Percentiles rank a stretch among this genome's conserved stretches.
Evolutionary conservation across 352 stramenopile genomes (phyloP).

Genomic region (Pythium coloratum): DNA sequence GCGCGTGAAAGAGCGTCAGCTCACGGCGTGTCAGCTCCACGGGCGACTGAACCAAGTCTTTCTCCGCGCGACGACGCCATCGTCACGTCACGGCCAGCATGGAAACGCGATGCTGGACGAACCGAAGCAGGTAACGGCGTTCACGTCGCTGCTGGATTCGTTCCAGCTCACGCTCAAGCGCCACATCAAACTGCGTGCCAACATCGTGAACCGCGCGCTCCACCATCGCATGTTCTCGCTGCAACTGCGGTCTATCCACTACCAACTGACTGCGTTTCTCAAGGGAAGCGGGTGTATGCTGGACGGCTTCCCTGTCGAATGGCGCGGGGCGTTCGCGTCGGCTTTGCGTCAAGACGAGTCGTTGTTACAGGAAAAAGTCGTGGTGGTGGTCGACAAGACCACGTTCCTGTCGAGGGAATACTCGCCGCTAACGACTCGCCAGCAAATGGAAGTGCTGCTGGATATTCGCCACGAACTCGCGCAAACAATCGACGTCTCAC

Average conservation of each 20-base stretch:
- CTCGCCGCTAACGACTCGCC: conserved; percentile 31
- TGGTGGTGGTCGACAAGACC: conserved; percentile 43
- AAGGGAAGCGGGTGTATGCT: conserved; percentile 3
- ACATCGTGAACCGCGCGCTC: conserved; percentile 28
- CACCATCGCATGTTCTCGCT: conserved; percentile 32
- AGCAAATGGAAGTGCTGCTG: conserved; percentile 58
- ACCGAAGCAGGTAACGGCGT: conserved; percentile 16
- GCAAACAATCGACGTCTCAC: conserved; percentile 36
- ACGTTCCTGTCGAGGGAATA: conserved; percentile 67
- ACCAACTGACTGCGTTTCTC: conserved; percentile 26
- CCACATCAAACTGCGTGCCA: conserved; percentile 25
- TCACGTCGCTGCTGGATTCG: conserved; percentile 46
- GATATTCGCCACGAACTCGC: conserved; percentile 48
- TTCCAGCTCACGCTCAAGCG: conserved; percentile 54
- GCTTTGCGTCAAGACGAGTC: conserved; percentile 48
- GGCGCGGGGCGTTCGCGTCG: conserved; percentile 18
- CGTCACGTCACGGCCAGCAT: not conserved
- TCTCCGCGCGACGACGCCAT: conserved; percentile 34
- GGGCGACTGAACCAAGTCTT: conserved; percentile 24
- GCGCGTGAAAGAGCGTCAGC: conserved; percentile 28
- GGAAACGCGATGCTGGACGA: conserved; percentile 9
- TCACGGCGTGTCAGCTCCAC: conserved; percentile 28
- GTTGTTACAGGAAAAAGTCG: conserved; percentile 53
- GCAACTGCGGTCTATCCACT: conserved; percentile 30
- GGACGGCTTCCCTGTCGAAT: conserved; percentile 21